Evolutionary conservation across 2,329 filamentous ascomycete species (phyloP).

Genomic region (Metarhizium brunneum): DNA sequence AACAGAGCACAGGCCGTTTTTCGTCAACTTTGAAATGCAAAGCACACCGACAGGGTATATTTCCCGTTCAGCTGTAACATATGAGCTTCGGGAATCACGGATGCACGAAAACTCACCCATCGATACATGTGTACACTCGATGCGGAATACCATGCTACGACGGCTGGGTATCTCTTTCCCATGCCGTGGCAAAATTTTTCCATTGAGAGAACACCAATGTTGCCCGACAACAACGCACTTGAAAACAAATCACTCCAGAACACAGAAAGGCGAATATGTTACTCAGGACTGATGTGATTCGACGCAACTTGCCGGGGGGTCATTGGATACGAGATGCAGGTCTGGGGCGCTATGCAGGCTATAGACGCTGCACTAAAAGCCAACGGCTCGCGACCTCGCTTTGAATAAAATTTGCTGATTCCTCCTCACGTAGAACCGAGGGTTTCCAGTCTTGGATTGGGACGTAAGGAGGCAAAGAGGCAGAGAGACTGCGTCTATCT

Average conservation of each 20-base stretch:
- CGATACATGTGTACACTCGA: neutral
- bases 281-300: neutral
- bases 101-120: neutral
- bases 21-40: neutral
- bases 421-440: too few species aligned
- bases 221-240: neutral
- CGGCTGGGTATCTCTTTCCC: constrained; percentile 1
- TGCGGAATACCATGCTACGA: neutral
- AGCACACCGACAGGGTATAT: too few species aligned
- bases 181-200: neutral
- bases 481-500: too few species aligned
- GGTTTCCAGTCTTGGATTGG: too few species aligned
- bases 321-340: constrained; percentile 1
- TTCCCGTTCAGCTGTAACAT: too few species aligned
- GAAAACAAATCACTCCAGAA: neutral
- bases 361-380: neutral
- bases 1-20: neutral
- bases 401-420: neutral
- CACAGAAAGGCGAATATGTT: too few species aligned
- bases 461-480: too few species aligned
- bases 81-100: too few species aligned
- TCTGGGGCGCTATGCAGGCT: neutral
- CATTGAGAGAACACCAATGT: too few species aligned
- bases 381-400: neutral
- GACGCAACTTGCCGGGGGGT: neutral